A percentile compares a stretch with the other conserved stretches of the same genome.
Conservation (phyloP, 371 early-diverging fungal species). For the Mucor irregularis region DNA sequence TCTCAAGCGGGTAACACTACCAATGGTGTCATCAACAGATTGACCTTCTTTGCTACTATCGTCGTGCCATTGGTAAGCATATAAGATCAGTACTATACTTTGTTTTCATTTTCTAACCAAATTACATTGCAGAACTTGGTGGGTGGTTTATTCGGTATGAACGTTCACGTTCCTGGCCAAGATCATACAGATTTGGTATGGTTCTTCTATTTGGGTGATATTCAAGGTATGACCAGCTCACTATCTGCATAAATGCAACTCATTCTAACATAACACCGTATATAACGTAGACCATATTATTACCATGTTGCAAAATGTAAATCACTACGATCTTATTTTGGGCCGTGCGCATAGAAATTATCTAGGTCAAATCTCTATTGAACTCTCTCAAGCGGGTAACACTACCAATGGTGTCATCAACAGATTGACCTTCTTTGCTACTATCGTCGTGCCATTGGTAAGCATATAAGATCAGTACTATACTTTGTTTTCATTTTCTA, state of each 20-base stretch:
- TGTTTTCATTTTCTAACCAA: background rate
- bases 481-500: conserved; percentile 3
- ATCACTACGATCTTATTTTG: conserved; percentile 88
- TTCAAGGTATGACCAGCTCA: conserved; percentile 58
- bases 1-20: conserved; percentile 92
- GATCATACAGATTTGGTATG: conserved; percentile 28
- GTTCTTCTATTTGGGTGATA: conserved; percentile 85
- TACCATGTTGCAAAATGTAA: conserved; percentile 91
- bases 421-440: conserved; percentile 88
- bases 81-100: background rate
- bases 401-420: conserved; percentile 91
- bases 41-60: conserved; percentile 91
- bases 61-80: conserved; percentile 68
- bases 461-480: too few relatives aligned
- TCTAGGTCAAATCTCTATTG: conserved; percentile 94
- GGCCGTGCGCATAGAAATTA: conserved; percentile 93
- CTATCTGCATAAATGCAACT: background rate
- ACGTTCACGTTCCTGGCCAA: conserved; percentile 7
- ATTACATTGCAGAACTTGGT: background rate
- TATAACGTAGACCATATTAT: conserved; percentile 80
- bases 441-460: conserved; percentile 79
- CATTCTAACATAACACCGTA: background rate
- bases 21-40: conserved; percentile 87
- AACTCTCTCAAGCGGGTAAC: conserved; percentile 93
- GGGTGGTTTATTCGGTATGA: too few relatives aligned